phyloP scores from a whole-genome alignment of 2,329 filamentous ascomycete genomes.

The Cladophialophora bantiana region DNA sequence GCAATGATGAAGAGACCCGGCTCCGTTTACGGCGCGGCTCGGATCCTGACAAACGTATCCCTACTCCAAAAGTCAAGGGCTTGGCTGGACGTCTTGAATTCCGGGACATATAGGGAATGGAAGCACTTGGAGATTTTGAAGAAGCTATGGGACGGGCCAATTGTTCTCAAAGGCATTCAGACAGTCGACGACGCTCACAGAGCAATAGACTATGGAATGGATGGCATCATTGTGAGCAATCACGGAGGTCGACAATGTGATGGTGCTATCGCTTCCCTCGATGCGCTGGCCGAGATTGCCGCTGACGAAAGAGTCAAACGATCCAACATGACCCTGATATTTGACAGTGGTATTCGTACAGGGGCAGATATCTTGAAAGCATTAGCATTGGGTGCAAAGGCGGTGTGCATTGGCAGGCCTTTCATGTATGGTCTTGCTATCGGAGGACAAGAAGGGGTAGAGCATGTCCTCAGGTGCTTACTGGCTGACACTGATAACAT shows the following conservation, averaged over 20 bases:
- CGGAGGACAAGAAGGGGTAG: conserved; percentile 61
- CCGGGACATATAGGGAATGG: conserved; percentile 64
- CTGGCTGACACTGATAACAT: conserved; percentile 53
- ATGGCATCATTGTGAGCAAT: conserved; percentile 61
- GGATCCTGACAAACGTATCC: conserved; percentile 35
- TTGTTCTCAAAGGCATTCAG: conserved; percentile 68
- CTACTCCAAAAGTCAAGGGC: conserved; percentile 35
- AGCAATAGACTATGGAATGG: conserved; percentile 54
- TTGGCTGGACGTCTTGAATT: conserved; percentile 62
- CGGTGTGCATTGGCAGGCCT: conserved; percentile 64
- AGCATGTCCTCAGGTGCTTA: conserved; percentile 58
- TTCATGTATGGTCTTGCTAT: conserved; percentile 65
- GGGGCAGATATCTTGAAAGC: conserved; percentile 61
- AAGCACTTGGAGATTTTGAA: conserved; percentile 64
- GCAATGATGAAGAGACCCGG: conserved; percentile 37
- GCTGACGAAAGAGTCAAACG: conserved; percentile 54
- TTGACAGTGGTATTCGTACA: conserved; percentile 59
- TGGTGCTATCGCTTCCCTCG: conserved; percentile 58
- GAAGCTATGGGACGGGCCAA: conserved; percentile 67
- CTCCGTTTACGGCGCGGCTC: conserved; percentile 37
- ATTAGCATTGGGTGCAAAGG: conserved; percentile 63
- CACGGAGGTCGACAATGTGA: conserved; percentile 62
- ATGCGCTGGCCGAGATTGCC: conserved; percentile 66
- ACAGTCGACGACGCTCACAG: conserved; percentile 57
- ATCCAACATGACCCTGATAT: conserved; percentile 53